phyloP scores from a whole-genome alignment of 1,139 yeast genomes.

The Kluyveromyces sp. region DNA sequence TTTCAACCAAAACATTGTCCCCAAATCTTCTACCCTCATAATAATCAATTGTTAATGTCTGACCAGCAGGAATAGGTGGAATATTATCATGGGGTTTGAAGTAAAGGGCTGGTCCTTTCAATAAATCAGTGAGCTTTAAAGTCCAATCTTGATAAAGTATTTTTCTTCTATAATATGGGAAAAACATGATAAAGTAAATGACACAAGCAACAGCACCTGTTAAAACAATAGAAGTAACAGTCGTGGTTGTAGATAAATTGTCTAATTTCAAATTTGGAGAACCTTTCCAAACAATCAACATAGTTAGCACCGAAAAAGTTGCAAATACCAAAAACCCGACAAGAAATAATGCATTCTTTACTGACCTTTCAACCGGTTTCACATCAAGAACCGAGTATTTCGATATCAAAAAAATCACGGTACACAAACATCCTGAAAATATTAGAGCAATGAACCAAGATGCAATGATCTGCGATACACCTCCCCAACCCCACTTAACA shows the following conservation, averaged over 20 bases:
- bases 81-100: constrained; percentile 50
- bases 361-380: constrained; percentile 33
- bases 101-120: constrained; percentile 50
- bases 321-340: constrained; percentile 57
- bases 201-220: constrained; percentile 50
- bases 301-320: constrained; percentile 56
- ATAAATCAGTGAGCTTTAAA: constrained; percentile 48
- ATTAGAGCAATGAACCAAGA: constrained; percentile 80
- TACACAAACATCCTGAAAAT: constrained; percentile 57
- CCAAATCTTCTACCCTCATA: constrained; percentile 50
- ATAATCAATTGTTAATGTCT: constrained; percentile 50
- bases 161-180: constrained; percentile 58
- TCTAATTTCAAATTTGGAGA: constrained; percentile 57
- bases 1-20: constrained; percentile 12
- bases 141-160: constrained; percentile 62
- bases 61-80: constrained; percentile 62
- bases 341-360: constrained; percentile 43
- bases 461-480: constrained; percentile 66
- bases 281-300: constrained; percentile 62
- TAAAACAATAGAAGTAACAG: constrained; percentile 51
- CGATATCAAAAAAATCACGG: constrained; percentile 49
- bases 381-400: constrained; percentile 58
- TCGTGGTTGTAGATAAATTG: constrained; percentile 43
- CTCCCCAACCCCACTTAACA: constrained; percentile 70
- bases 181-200: constrained; percentile 47